phyloP scores from a whole-genome alignment of 2,329 filamentous ascomycete species.

The Ophiostoma piceae region DNA sequence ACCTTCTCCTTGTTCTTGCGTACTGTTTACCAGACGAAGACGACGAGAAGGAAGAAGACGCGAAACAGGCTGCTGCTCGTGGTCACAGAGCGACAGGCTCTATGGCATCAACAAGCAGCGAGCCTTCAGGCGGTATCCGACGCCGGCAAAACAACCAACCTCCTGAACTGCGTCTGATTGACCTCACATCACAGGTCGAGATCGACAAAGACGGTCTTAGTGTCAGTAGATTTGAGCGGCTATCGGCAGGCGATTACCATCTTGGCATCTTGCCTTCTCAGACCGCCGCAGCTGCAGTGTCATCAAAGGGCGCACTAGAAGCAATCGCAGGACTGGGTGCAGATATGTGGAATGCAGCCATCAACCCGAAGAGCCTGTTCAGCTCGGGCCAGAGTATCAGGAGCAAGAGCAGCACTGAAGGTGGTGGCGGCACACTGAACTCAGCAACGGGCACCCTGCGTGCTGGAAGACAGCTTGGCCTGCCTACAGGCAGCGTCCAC shows the following conservation, averaged over 20 bases:
- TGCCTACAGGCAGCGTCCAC: constrained; percentile 39
- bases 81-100: constrained; percentile 43
- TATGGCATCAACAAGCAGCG: constrained; percentile 47
- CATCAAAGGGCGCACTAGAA: constrained; percentile 69
- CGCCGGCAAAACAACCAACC: constrained; percentile 73
- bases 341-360: constrained; percentile 85
- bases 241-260: constrained; percentile 89
- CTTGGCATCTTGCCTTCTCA: constrained; percentile 74
- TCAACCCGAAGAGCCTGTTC: constrained; percentile 82
- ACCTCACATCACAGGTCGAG: constrained; percentile 79
- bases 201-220: constrained; percentile 81
- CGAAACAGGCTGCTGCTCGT: constrained; percentile 28
- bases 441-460: neutral
- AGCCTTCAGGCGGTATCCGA: constrained; percentile 60
- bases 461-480: constrained; percentile 27
- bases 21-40: constrained; percentile 74
- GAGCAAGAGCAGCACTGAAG: constrained; percentile 48
- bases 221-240: constrained; percentile 77
- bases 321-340: constrained; percentile 65
- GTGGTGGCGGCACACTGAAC: neutral
- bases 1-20: constrained; percentile 82
- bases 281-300: constrained; percentile 57
- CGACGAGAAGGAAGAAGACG: constrained; percentile 37
- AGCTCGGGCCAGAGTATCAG: constrained; percentile 75
- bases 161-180: constrained; percentile 86